Percentiles rank a stretch among this genome's conserved stretches.
Evolutionary conservation across 1,284 basidiomycete species (phyloP).

Genomic region (Ceratobasidium sp.): DNA sequence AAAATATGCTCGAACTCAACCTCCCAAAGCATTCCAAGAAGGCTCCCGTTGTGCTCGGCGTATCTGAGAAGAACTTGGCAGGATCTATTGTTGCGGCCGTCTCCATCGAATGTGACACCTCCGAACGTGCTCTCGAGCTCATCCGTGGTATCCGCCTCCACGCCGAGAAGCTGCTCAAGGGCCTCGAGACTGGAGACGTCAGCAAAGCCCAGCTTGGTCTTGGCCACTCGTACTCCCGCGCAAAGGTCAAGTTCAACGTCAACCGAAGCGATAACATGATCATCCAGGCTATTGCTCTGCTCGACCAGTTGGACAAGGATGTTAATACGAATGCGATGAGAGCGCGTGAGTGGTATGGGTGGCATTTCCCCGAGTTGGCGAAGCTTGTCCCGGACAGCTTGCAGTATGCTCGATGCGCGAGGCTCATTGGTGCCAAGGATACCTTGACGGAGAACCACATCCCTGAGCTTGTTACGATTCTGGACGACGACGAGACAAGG

Average conservation of each 20-base stretch:
- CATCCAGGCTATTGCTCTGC: constrained; percentile 98
- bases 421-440: constrained; percentile 94
- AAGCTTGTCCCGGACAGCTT: constrained; percentile 95
- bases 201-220: constrained; percentile 95
- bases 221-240: constrained; percentile 97
- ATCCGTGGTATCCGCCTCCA: constrained; percentile 95
- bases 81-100: constrained; percentile 83
- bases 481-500: constrained; percentile 87
- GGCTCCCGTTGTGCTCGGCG: constrained; percentile 81
- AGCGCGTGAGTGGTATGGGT: constrained; percentile 99
- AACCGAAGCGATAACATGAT: constrained; percentile 99
- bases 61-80: constrained; percentile 83
- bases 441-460: constrained; percentile 78
- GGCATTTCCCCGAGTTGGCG: constrained; percentile 99
- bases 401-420: constrained; percentile 88
- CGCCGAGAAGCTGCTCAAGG: constrained; percentile 89
- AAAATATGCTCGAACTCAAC: constrained; percentile 89
- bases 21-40: constrained; percentile 79
- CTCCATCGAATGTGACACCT: constrained; percentile 85
- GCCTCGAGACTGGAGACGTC: constrained; percentile 90
- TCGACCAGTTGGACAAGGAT: constrained; percentile 99
- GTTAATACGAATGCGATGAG: constrained; percentile 99
- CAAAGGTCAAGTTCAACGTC: constrained; percentile 99
- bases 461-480: constrained; percentile 80
- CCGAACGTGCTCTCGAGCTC: constrained; percentile 88